Percentiles rank a stretch among this genome's conserved stretches.
Conservation (phyloP, 2,329 filamentous ascomycete species). For the Aspergillus jensenii region DNA sequence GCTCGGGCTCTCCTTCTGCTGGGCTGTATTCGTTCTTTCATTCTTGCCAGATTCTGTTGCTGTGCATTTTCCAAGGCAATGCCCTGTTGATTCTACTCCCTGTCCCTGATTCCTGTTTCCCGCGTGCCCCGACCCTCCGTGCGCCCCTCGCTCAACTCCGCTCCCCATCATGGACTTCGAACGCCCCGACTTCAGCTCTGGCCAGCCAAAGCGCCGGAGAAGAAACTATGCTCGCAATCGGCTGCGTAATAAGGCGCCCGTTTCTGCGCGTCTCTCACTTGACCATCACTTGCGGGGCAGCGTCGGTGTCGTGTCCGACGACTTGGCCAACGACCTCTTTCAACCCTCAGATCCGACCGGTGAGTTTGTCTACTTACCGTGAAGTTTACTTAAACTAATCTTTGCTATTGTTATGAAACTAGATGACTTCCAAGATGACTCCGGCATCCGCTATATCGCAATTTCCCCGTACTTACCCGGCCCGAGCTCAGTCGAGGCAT, state of each 20-base stretch:
- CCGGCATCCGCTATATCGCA: constrained; percentile 44
- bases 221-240: constrained; percentile 47
- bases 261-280: constrained; percentile 77
- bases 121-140: background rate
- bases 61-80: constrained; percentile 2
- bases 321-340: constrained; percentile 79
- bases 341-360: constrained; percentile 57
- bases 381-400: background rate
- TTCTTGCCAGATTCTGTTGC: background rate
- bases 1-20: constrained; percentile 2
- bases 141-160: constrained; percentile 14
- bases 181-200: constrained; percentile 36
- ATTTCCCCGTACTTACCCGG: constrained; percentile 48
- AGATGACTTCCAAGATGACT: constrained; percentile 24
- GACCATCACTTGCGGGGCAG: constrained; percentile 85
- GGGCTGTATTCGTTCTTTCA: background rate
- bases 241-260: constrained; percentile 64
- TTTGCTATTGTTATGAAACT: background rate
- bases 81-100: constrained; percentile 6
- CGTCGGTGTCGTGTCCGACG: constrained; percentile 80
- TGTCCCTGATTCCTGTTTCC: background rate
- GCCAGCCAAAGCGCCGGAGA: constrained; percentile 53
- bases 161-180: constrained; percentile 44
- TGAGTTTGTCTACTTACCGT: constrained; percentile 22
- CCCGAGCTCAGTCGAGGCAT: constrained; percentile 53